phyloP scores from a whole-genome alignment of 768 basidiomycete species.

The Boletus patriciae region DNA sequence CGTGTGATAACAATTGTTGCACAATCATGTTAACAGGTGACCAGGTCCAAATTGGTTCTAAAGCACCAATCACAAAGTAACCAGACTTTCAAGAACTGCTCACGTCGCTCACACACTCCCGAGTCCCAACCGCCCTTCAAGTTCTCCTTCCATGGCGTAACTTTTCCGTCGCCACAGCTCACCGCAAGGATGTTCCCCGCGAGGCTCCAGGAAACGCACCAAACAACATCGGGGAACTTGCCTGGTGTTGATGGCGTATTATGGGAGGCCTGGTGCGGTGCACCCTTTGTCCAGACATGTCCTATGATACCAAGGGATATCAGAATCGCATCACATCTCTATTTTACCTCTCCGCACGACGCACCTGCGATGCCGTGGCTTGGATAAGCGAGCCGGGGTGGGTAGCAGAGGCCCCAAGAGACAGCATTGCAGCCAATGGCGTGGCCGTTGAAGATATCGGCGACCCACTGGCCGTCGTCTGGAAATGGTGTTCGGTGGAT shows the following conservation, averaged over 20 bases:
- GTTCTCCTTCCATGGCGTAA: constrained; percentile 98
- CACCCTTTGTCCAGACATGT: constrained; percentile 92
- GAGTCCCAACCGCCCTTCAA: constrained; percentile 92
- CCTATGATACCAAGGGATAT: constrained; percentile 35
- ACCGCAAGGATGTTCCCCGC: constrained; percentile 96
- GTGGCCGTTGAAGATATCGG: constrained; percentile 73
- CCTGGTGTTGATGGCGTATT: constrained; percentile 52
- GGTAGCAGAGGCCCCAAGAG: constrained; percentile 93
- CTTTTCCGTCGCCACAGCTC: constrained; percentile 96
- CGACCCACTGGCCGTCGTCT: background rate
- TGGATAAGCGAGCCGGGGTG: constrained; percentile 83
- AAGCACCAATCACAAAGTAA: too few relatives aligned
- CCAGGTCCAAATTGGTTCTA: too few relatives aligned
- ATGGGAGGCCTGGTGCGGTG: constrained; percentile 51
- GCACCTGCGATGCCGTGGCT: constrained; percentile 87
- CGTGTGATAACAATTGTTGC: too few relatives aligned
- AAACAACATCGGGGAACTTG: constrained; percentile 95
- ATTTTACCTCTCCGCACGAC: constrained; percentile 13
- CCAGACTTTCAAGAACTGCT: constrained; percentile 53
- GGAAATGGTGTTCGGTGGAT: constrained; percentile 35
- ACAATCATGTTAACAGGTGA: too few relatives aligned
- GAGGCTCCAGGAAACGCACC: constrained; percentile 98
- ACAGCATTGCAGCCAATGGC: constrained; percentile 96
- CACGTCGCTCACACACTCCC: constrained; percentile 94
- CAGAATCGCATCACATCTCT: background rate